These are phyloP conservation scores for Neophaeococcomyces mojaviensis DNA, from an alignment of 2,329 filamentous ascomycete genomes.

Conservation along the genomic window DNA sequence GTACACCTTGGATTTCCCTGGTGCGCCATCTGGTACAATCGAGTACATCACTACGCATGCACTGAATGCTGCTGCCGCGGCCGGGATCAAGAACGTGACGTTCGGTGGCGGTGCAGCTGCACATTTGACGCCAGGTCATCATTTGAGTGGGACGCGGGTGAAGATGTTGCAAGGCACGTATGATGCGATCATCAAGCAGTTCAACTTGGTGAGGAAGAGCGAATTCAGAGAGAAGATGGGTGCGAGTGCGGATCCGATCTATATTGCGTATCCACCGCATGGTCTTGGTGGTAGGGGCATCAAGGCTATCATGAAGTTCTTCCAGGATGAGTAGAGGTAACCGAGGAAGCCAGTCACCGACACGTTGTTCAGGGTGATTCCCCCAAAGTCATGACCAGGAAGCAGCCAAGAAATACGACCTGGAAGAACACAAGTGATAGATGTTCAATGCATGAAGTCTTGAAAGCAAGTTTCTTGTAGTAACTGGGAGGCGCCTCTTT, in stretches of 20 bases:
- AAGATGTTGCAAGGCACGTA: constrained; percentile 79
- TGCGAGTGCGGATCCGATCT: constrained; percentile 72
- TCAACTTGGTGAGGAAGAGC: constrained; percentile 74
- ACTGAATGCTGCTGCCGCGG: constrained; percentile 52
- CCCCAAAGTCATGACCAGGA: no score
- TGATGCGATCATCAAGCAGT: constrained; percentile 69
- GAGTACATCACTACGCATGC: constrained; percentile 72
- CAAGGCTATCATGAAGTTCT: constrained; percentile 82
- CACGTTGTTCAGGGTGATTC: not conserved
- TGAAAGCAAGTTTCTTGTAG: no score
- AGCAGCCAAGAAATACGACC: no score
- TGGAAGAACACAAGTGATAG: no score
- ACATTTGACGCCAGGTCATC: constrained; percentile 69
- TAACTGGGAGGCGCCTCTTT: no score
- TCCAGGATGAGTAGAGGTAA: constrained; percentile 53
- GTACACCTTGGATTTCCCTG: constrained; percentile 90
- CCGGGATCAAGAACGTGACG: constrained; percentile 62
- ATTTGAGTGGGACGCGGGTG: constrained; percentile 71
- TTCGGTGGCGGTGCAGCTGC: constrained; percentile 77
- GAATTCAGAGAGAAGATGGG: constrained; percentile 91
- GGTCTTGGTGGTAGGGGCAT: constrained; percentile 69
- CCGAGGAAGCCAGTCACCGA: not conserved
- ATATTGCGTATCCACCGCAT: constrained; percentile 81
- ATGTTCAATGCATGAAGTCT: no score
- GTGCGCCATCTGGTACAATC: constrained; percentile 76